Evolutionary conservation across 116 monocot species (phyloP).

Genomic region (Thalassia testudinum): DNA sequence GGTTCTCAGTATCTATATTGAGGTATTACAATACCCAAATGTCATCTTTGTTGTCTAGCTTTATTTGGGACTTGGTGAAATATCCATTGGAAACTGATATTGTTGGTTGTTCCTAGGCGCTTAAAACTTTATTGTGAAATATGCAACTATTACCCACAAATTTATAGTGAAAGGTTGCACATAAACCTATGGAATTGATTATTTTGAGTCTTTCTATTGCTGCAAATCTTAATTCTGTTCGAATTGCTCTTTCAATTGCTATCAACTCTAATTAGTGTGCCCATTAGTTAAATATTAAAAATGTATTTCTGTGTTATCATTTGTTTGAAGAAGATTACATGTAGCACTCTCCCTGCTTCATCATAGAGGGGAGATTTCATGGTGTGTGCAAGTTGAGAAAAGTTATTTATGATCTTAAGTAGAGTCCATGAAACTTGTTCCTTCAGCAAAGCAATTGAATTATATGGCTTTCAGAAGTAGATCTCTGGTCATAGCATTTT

Average conservation of each 20-base stretch:
- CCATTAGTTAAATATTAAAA: not conserved
- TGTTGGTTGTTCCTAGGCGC: not conserved
- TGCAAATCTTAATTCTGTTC: not conserved
- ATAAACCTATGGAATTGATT: too few species aligned
- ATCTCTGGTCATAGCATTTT: not conserved
- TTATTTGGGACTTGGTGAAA: not conserved
- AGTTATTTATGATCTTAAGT: not conserved
- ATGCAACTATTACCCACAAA: too few species aligned
- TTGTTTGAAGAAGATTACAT: not conserved
- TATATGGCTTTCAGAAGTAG: not conserved
- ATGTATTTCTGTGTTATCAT: not conserved
- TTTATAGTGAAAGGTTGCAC: too few species aligned
- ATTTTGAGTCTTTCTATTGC: not conserved
- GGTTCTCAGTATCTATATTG: too few species aligned
- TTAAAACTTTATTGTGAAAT: not conserved
- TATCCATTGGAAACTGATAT: not conserved
- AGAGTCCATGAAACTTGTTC: not conserved
- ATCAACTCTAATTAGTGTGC: not conserved
- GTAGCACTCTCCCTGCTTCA: not conserved
- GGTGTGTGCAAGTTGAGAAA: not conserved
- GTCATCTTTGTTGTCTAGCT: too few species aligned
- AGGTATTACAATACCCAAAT: too few species aligned
- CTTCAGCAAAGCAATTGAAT: not conserved
- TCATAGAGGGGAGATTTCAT: not conserved
- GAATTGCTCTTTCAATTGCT: not conserved